A percentile compares a stretch with the other conserved stretches of the same genome.
Evolutionary conservation across 768 basidiomycete genomes (phyloP).

Genomic region (Megacollybia marginata): DNA sequence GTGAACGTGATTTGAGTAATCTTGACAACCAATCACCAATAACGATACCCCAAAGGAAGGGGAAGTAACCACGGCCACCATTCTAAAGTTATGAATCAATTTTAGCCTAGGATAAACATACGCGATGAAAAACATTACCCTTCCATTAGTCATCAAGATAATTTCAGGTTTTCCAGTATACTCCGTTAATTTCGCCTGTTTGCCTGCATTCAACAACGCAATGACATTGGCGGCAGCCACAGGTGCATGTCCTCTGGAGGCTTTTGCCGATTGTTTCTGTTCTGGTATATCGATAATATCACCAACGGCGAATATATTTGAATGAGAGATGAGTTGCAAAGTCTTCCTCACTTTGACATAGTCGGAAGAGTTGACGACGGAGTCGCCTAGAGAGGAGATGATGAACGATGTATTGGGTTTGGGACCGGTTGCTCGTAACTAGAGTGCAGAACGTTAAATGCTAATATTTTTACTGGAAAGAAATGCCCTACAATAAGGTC

Average conservation of each 20-base stretch:
- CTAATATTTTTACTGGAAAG: neutral
- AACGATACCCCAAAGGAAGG: no score
- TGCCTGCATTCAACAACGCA: constrained; percentile 17
- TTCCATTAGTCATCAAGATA: no score
- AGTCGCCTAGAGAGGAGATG: constrained; percentile 26
- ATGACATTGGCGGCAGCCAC: constrained; percentile 44
- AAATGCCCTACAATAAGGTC: constrained; percentile 48
- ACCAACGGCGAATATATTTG: constrained; percentile 49
- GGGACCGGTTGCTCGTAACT: constrained; percentile 33
- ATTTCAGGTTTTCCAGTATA: no score
- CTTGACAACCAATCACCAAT: no score
- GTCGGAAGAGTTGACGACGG: constrained; percentile 23
- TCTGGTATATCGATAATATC: constrained; percentile 50
- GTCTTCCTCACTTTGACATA: constrained; percentile 40
- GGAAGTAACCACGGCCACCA: no score
- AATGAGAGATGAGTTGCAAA: constrained; percentile 39
- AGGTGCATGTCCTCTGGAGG: constrained; percentile 28
- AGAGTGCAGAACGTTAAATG: neutral
- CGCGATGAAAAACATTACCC: no score
- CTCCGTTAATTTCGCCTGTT: no score
- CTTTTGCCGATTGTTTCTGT: constrained; percentile 48
- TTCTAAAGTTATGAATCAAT: no score
- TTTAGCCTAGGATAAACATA: no score
- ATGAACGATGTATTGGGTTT: constrained; percentile 50
- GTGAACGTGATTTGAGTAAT: no score